A percentile compares a stretch with the other conserved stretches of the same genome.
phyloP scores from a whole-genome alignment of 2,329 filamentous ascomycete genomes.

The Fusarium sp. region DNA sequence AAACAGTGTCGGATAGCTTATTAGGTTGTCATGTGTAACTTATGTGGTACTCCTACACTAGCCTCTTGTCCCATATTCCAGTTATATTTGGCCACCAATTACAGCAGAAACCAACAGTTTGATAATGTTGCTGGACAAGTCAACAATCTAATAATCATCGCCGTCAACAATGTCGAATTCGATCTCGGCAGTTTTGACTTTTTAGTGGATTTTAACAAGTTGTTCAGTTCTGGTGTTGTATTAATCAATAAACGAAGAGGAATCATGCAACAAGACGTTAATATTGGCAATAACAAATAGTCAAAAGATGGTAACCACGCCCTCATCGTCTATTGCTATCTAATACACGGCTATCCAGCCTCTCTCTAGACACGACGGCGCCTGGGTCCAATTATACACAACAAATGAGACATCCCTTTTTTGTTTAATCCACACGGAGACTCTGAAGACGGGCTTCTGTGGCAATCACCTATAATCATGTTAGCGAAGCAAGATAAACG shows the following conservation, averaged over 20 bases:
- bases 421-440: slow-evolving; percentile 77
- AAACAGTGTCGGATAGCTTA: neutral
- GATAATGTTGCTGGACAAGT: neutral
- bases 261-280: neutral
- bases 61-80: neutral
- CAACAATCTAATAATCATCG: neutral
- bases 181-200: too few species aligned
- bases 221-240: neutral
- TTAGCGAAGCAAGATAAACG: slow-evolving; percentile 25
- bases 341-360: slow-evolving; percentile 49
- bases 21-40: neutral
- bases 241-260: neutral
- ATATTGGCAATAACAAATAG: neutral
- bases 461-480: slow-evolving; percentile 75
- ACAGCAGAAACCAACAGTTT: neutral
- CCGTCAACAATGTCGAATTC: neutral
- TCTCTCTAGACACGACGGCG: slow-evolving; percentile 44
- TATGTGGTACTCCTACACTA: neutral
- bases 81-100: neutral
- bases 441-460: slow-evolving; percentile 91
- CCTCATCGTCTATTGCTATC: slow-evolving; percentile 51
- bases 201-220: neutral
- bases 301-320: slow-evolving; percentile 31
- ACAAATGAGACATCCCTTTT: slow-evolving; percentile 47
- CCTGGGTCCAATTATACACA: slow-evolving; percentile 49